phyloP scores from a whole-genome alignment of 1,284 basidiomycete species.

The Mycena sp. region DNA sequence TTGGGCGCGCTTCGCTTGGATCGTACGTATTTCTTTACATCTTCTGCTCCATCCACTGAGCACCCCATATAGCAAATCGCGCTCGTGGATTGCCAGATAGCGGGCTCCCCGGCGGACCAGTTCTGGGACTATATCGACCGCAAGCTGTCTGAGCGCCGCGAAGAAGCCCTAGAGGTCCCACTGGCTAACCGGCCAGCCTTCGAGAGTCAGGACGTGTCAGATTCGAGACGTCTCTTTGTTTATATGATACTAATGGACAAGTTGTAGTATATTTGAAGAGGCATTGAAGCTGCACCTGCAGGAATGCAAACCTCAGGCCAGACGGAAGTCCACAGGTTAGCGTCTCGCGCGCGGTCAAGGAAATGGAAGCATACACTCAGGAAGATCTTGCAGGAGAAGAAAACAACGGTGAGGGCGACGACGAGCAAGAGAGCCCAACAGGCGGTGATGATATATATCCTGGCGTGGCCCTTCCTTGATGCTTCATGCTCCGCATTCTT shows the following conservation, averaged over 20 bases:
- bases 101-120: too few species aligned
- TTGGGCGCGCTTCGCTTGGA: neutral
- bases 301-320: neutral
- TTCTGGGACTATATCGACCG: neutral
- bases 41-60: neutral
- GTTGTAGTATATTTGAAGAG: neutral
- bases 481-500: too few species aligned
- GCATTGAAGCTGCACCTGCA: neutral
- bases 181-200: neutral
- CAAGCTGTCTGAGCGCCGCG: neutral
- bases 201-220: neutral
- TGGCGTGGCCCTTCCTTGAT: too few species aligned
- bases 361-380: conserved; percentile 2
- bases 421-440: too few species aligned
- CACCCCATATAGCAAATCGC: neutral
- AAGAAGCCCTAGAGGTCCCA: neutral
- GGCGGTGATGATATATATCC: too few species aligned
- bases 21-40: neutral
- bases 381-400: conserved; percentile 2
- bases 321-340: neutral
- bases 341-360: neutral
- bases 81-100: neutral
- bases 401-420: too few species aligned
- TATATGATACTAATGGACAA: neutral
- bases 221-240: neutral